These are phyloP conservation scores for Chlorella sp. DNA, from an alignment of 139 green algal species.

Conservation along the genomic window DNA sequence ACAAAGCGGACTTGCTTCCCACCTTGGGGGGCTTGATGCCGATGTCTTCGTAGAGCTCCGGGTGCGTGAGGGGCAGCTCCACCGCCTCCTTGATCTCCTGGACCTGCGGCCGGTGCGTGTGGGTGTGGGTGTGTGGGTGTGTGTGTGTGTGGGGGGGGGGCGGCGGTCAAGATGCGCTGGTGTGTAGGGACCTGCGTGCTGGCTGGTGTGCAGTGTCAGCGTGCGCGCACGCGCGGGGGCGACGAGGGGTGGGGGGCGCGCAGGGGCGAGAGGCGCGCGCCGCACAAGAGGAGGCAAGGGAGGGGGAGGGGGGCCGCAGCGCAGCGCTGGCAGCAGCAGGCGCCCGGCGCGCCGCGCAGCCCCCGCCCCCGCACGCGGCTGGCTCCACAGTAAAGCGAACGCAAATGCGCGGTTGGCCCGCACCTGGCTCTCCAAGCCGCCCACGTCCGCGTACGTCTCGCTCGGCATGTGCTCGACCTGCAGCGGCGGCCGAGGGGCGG, in stretches of 20 bases:
- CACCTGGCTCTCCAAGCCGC: conserved; percentile 51
- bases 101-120: not conserved
- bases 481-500: too few species aligned
- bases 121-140: too few species aligned
- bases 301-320: too few species aligned
- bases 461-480: conserved; percentile 98
- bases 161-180: too few species aligned
- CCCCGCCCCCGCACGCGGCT: not conserved
- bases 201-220: too few species aligned
- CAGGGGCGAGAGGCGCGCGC: not conserved
- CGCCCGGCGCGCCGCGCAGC: not conserved
- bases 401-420: not conserved
- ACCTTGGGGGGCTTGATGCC: conserved; percentile 99
- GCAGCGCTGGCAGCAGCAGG: too few species aligned
- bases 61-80: conserved; percentile 98
- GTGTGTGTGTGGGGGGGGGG: too few species aligned
- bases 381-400: not conserved
- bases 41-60: conserved; percentile 99
- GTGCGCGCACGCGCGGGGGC: too few species aligned
- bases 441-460: conserved; percentile 98
- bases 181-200: too few species aligned
- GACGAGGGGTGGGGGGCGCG: too few species aligned
- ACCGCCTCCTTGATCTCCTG: conserved; percentile 99
- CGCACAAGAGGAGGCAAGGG: too few species aligned
- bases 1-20: not conserved